Evolutionary conservation across 108 stramenopile species (phyloP), one percentile per base, ranked within the genome.

Genomic region (Halocafeteria seosinensis): DNA sequence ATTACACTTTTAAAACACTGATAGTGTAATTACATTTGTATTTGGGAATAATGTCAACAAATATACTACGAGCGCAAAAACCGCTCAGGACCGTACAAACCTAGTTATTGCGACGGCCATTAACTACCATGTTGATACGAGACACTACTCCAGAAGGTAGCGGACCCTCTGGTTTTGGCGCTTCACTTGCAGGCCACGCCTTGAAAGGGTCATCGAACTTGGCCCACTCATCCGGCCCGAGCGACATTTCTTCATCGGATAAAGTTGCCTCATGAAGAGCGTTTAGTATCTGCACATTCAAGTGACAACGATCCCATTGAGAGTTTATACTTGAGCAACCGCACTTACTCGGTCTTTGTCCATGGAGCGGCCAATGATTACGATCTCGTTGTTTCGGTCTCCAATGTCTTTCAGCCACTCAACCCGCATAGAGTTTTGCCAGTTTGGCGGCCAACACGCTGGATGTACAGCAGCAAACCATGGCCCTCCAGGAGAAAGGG

Each of bases 301-400:
- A n/a, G n/a, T n/a, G n/a, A n/a, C n/a, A n/a, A n/a, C n/a, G n/a
- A n/a, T n/a, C n/a, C n/a, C n/a, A n/a, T n/a, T n/a, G n/a, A n/a
- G n/a, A n/a, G n/a, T n/a, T n/a, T n/a, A n/a, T n/a, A n/a, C n/a
- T n/a, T n/a, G n/a, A n/a, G n/a, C n/a, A n/a, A n/a, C n/a, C 2
- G 17, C 57, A 26, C 28, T 37, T 5, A 88, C 62, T 23, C 37
- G 31, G 8, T 73, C 73, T 51, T 69, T 70, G 64, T 78, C 73
- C 62, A 86, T 57, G 8, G 51, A 55, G 29, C 83, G 70, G 21
- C 87, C 87, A 64, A 89, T 89, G 34, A 89, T 73, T 32, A 89
- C 86, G 37, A 89, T 64, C 69, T 87, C 85, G 55, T 83, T 82
- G 36, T 84, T 84, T 5, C 86, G 77, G 64, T 87, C 88, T 1